Conservation (phyloP, 495 filamentous ascomycete genomes). For the Penicillium desertorum region DNA sequence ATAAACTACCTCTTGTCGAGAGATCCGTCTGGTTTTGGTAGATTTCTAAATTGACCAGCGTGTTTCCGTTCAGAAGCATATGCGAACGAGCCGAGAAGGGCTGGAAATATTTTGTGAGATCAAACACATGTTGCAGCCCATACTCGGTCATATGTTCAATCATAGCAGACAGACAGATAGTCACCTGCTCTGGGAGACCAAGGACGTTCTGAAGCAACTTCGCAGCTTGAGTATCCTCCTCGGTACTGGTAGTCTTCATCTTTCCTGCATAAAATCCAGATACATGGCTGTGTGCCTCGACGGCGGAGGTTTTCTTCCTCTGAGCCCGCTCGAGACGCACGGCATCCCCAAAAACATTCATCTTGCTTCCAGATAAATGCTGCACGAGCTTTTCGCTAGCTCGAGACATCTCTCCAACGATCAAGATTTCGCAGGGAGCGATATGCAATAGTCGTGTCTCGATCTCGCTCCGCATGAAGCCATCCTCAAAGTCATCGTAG, state of each 20-base stretch:
- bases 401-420: conserved; percentile 88
- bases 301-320: conserved; percentile 76
- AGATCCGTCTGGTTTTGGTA: conserved; percentile 95
- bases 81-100: conserved; percentile 92
- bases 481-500: conserved; percentile 95
- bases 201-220: conserved; percentile 82
- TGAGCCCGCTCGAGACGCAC: conserved; percentile 77
- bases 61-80: conserved; percentile 97
- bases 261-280: conserved; percentile 92
- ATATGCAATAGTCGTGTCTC: conserved; percentile 94
- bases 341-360: conserved; percentile 90
- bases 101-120: conserved; percentile 96
- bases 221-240: conserved; percentile 50
- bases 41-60: conserved; percentile 88
- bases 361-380: conserved; percentile 83
- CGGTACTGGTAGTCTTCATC: conserved; percentile 58
- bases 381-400: conserved; percentile 91
- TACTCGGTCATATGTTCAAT: conserved; percentile 93
- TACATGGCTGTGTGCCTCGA: conserved; percentile 84
- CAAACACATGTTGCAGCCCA: conserved; percentile 92
- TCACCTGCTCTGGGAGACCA: conserved; percentile 79
- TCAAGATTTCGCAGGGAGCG: conserved; percentile 92
- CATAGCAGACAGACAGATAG: conserved; percentile 93
- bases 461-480: conserved; percentile 96
- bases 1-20: conserved; percentile 79